Conservation (phyloP, 441 rosid species). For the Bocquillonia castaneifolia region DNA sequence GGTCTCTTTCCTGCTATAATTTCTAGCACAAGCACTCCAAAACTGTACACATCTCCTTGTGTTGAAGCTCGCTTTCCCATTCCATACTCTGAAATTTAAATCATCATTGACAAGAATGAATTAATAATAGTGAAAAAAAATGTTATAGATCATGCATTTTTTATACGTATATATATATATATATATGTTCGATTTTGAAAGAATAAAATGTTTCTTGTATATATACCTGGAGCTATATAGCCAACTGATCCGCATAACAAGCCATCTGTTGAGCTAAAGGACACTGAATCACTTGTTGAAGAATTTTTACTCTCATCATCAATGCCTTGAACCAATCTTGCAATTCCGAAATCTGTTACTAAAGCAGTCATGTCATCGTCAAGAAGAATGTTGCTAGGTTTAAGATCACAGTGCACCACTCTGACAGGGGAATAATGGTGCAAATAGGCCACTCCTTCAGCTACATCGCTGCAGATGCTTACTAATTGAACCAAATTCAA, state of each 20-base stretch:
- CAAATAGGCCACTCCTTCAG: slow-evolving; percentile 76
- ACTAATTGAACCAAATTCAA: slow-evolving; percentile 66
- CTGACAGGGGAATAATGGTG: slow-evolving; percentile 74
- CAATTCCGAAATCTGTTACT: slow-evolving; percentile 79
- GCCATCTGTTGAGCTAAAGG: slow-evolving; percentile 64
- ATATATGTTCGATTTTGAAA: neutral
- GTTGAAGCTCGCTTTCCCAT: slow-evolving; percentile 70
- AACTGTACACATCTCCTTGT: slow-evolving; percentile 82
- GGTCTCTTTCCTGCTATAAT: slow-evolving; percentile 67
- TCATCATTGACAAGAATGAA: neutral
- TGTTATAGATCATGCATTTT: no score
- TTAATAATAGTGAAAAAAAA: no score
- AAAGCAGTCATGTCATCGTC: slow-evolving; percentile 83
- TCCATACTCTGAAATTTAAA: slow-evolving; percentile 54
- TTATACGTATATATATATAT: no score
- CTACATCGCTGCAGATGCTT: slow-evolving; percentile 67
- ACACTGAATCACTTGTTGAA: slow-evolving; percentile 39
- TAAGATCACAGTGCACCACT: slow-evolving; percentile 88
- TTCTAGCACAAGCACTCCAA: slow-evolving; percentile 74
- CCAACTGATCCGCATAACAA: slow-evolving; percentile 78
- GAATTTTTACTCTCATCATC: slow-evolving; percentile 25
- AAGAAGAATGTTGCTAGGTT: slow-evolving; percentile 85
- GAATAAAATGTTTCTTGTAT: neutral
- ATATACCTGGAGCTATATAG: slow-evolving; percentile 84
- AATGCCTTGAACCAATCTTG: slow-evolving; percentile 50